Percentiles rank a stretch among this genome's conserved stretches.
These are phyloP conservation scores for Arthrinium phaeospermum DNA, from an alignment of 2,329 filamentous ascomycete species.

Conservation along the genomic window DNA sequence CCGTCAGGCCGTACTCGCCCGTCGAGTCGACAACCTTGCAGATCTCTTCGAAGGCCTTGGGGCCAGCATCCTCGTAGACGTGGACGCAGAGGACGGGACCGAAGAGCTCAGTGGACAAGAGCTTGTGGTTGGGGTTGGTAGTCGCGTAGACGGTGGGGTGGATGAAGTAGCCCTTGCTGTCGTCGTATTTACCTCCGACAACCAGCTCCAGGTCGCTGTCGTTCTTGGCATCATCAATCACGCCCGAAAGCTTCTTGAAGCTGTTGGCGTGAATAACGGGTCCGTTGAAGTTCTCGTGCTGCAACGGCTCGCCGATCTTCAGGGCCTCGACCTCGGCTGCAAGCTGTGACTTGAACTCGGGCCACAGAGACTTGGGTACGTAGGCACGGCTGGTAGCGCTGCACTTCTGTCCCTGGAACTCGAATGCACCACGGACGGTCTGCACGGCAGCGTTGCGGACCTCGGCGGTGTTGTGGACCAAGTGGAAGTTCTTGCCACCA, in stretches of 20 bases:
- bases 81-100: conserved; percentile 77
- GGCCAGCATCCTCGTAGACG: conserved; percentile 74
- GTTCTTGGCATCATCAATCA: conserved; percentile 80
- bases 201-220: conserved; percentile 76
- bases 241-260: conserved; percentile 79
- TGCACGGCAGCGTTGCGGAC: conserved; percentile 79
- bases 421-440: conserved; percentile 85
- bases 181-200: conserved; percentile 78
- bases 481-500: conserved; percentile 92
- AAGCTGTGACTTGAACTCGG: conserved; percentile 71
- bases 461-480: conserved; percentile 79
- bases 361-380: conserved; percentile 76
- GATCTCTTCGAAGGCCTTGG: conserved; percentile 60
- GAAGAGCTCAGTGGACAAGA: conserved; percentile 81
- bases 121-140: conserved; percentile 73
- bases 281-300: conserved; percentile 81
- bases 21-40: conserved; percentile 73
- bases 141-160: conserved; percentile 83
- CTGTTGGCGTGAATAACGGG: conserved; percentile 84
- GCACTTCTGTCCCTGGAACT: conserved; percentile 93
- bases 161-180: conserved; percentile 80
- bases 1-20: conserved; percentile 79
- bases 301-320: conserved; percentile 70
- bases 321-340: conserved; percentile 72
- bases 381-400: conserved; percentile 83